A percentile compares a stretch with the other conserved stretches of the same genome.
phyloP scores from a whole-genome alignment of 1,284 basidiomycete species.

The Ceraceosorus bombacis region DNA sequence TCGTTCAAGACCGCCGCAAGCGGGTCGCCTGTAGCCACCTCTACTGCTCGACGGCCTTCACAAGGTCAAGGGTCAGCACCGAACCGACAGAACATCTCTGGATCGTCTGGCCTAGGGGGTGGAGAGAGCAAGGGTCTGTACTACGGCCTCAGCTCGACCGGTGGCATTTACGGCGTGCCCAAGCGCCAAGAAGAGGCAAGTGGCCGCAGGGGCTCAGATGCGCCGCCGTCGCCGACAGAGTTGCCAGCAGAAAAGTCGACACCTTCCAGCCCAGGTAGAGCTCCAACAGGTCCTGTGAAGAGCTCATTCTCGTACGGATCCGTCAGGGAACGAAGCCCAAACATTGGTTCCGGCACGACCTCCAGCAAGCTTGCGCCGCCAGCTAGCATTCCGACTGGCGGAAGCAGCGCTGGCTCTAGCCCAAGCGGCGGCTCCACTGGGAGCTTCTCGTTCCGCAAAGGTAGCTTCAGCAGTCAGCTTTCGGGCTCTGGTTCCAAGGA shows the following conservation, averaged over 20 bases:
- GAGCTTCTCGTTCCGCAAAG: neutral
- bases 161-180: constrained; percentile 6
- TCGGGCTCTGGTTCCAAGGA: constrained; percentile 1
- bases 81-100: neutral
- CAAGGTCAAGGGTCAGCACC: neutral
- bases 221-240: neutral
- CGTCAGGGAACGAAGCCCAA: constrained; percentile 16
- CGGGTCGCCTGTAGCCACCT: neutral
- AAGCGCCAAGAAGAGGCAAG: neutral
- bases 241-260: neutral
- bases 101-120: neutral
- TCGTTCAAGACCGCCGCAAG: neutral
- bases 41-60: neutral
- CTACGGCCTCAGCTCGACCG: constrained; percentile 6
- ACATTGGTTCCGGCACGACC: neutral
- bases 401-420: neutral
- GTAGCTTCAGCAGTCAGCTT: neutral
- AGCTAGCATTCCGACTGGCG: neutral
- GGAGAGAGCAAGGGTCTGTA: neutral
- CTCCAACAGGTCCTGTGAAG: neutral
- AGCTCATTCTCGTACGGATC: constrained; percentile 18
- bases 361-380: neutral
- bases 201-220: too few species aligned
- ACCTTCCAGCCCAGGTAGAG: neutral
- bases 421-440: neutral